Evolutionary conservation across 2,329 filamentous ascomycete genomes (phyloP), one percentile per base, ranked within the genome.

Genomic region (Fusarium chlamydosporum): DNA sequence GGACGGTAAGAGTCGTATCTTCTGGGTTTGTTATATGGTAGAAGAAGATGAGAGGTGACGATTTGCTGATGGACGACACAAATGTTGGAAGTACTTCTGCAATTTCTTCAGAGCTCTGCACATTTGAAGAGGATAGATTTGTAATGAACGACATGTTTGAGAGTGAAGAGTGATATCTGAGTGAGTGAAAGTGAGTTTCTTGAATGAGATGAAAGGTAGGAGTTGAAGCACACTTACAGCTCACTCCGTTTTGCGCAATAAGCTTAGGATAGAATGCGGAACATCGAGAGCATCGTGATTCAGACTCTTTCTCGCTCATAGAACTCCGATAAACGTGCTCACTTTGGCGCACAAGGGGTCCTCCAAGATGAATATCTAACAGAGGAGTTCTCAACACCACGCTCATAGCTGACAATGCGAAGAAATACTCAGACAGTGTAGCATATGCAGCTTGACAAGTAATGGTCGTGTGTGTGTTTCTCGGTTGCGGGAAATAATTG

Each of bases 11-110:
- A 0, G 68, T 74, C 0, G 73, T 74, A 0, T 48, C 55, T 2
- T 68, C 59, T 1, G 69, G 35, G 50, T 78, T 59, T 53, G 79
- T 59, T 34, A 72, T 60, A 48, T 80, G 76, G n/a, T 75, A 68
- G 33, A 80, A 80, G 60, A 76, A 80, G 8, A 78, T 69, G 2
- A 61, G 50, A 0, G 72, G 70, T 2, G 58, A 45, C 0, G 70
- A 9, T 8, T 48, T 46, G 18, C 37, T 59, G 37, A 76, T 77
- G 2, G 58, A 52, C 1, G 61, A 54, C 35, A 76, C 57, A 38
- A 78, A 78, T 2, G 53, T 60, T 1, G 72, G 67, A 2, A 62
- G 61, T 5, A 45, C 31, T 26, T 51, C 38, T 18, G 45, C 31
- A 6, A 50, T 31, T 31, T 72, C 66, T 31, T 55, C 51, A 1